Base-by-base conservation (phyloP, 2,329 filamentous ascomycete genomes). In the Aspergillus hiratsukae region DNA sequence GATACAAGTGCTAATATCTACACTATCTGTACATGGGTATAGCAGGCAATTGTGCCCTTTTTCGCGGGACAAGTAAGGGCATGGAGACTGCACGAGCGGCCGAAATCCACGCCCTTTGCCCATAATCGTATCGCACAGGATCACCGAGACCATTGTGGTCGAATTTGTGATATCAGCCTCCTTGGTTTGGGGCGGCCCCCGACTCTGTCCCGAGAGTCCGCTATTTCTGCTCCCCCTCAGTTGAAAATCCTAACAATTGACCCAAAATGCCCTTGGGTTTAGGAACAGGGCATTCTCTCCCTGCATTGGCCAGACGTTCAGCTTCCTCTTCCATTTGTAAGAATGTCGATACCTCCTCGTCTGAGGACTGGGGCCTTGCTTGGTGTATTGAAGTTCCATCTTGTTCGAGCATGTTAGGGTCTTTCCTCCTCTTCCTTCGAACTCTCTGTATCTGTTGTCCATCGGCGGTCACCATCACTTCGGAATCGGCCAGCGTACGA, bases 281-380 rank as follows among this genome's bases (percentile, higher is more conserved):
- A 4, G 94, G 94, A 11, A 99, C 86, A 0, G 94, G 94, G 70
- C 94, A 99, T 71, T 95, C 90, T 66, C 90, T 83, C 68, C 80
- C 81, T 48, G 75, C 69, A 53, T 77, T 79, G 6, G 71, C 67
- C 54, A 79, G 53, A 29, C 60, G 63, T 53, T 72, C 65, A 59
- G 73, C 74, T 61, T 76, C 73, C 61, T 70, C 72, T 64, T 74
- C 70, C 64, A 76, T 68, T 49, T 75, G 70, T 35, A 73, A 63
- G 57, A 72, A 80, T 63, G 67, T 76, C 60, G 61, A 78, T 69
- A 63, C 79, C 75, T 78, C 75, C 45, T 78, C 73, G 25, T 75
- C 69, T 11, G 61, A 54, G 17, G 63, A 55, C 55, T 27, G 43
- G 43, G 64, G 56, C 17, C 59, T 49, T 48, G 64, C 59, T 10